Base-by-base conservation (phyloP, 805 yeast species). In the Kodamaea neixiangensis region DNA sequence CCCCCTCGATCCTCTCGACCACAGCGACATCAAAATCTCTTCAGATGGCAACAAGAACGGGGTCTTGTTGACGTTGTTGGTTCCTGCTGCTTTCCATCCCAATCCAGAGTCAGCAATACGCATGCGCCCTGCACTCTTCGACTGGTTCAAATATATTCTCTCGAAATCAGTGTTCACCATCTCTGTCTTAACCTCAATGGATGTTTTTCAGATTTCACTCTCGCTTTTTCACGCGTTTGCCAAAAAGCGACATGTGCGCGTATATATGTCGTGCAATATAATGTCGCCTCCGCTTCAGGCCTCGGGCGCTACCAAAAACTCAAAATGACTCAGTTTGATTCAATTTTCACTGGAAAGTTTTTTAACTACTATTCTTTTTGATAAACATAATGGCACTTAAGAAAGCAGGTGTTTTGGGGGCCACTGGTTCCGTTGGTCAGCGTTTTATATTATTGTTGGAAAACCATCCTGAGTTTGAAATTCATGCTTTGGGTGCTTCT, bases 401-500 rank as follows among this genome's bases (percentile, higher is more conserved):
- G 55, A 80, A 79, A 68, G 86, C 83, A 18, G 99, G 99, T 76
- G 97, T 94, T 60, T 78, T 93, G 54, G 99, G 99, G 46, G 98
- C 98, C 58, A 93, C 99, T 10, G 99, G 99, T 48, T 85, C 96
- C 40, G 99, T 94, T 35, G 99, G 99, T 51, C 99, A 94, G 72
- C 81, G 98, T 60, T 94, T 94, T 67, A 92, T 94, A 54, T 76
- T 93, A 44, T 76, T 94, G 45, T 77, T 94, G 56, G 80, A 91
- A 2, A 74, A 87, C 55, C 97, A 94, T 67, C 98, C 98, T 20
- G 89, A 89, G 54, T 91, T 94, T 62, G 90, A 90, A 68, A 72
- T 94, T 42, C 78, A 80, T 51, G 94, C 83, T 6, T 75, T 94
- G 49, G 99, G 99, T 59, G 99, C 99, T 3, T 89, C 97, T 17